phyloP scores from a whole-genome alignment of 2,329 filamentous ascomycete species.

The Paracoccidioides lutzii region DNA sequence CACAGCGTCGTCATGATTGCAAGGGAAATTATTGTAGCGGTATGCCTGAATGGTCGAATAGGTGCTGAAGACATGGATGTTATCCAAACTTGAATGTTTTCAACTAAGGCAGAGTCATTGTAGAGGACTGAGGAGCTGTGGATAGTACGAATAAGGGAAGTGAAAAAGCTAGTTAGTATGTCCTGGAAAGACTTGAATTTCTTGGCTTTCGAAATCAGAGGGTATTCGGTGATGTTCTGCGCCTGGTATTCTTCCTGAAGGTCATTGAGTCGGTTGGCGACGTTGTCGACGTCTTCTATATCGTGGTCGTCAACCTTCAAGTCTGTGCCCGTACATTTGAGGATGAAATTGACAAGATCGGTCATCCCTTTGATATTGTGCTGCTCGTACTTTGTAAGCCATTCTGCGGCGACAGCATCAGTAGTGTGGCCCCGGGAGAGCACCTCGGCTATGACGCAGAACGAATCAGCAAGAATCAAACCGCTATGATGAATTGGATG shows the following conservation, averaged over 20 bases:
- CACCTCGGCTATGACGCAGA: constrained; percentile 38
- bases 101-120: constrained; percentile 60
- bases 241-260: constrained; percentile 80
- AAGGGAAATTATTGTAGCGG: constrained; percentile 72
- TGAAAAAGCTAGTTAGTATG: constrained; percentile 65
- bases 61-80: constrained; percentile 79
- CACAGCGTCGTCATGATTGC: constrained; percentile 69
- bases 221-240: constrained; percentile 78
- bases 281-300: constrained; percentile 80
- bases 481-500: background rate
- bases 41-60: constrained; percentile 85
- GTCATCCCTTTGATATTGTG: constrained; percentile 43
- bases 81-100: constrained; percentile 84
- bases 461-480: constrained; percentile 14
- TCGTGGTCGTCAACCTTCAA: constrained; percentile 67
- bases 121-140: constrained; percentile 76
- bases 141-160: constrained; percentile 60
- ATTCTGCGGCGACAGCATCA: constrained; percentile 45
- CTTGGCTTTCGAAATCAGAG: constrained; percentile 71
- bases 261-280: constrained; percentile 62
- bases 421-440: constrained; percentile 43
- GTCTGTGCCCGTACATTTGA: constrained; percentile 64
- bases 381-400: constrained; percentile 44
- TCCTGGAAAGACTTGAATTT: constrained; percentile 65
- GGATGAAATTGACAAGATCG: constrained; percentile 49